These are phyloP conservation scores for Halenospora varia DNA, from an alignment of 495 filamentous ascomycete species.

Conservation along the genomic window DNA sequence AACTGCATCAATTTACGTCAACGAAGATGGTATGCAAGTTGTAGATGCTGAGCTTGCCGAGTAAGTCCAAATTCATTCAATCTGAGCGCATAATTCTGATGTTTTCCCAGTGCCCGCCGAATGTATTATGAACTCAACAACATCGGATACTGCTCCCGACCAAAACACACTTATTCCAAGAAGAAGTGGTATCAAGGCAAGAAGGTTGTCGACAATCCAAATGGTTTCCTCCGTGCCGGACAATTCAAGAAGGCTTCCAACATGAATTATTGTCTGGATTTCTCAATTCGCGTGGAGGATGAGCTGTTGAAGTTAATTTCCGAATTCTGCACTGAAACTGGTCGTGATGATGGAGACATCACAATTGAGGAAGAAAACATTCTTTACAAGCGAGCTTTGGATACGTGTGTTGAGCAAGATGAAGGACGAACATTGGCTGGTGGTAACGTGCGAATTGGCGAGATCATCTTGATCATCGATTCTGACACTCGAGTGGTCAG, in stretches of 20 bases:
- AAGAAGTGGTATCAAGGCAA: slow-evolving; percentile 19
- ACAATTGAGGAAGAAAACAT: slow-evolving; percentile 45
- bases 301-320: slow-evolving; percentile 39
- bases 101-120: slow-evolving; percentile 32
- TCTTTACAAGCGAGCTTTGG: slow-evolving; percentile 44
- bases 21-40: slow-evolving; percentile 66
- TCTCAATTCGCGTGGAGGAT: slow-evolving; percentile 55
- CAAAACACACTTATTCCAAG: slow-evolving; percentile 50
- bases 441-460: slow-evolving; percentile 66
- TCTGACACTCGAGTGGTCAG: slow-evolving; percentile 20
- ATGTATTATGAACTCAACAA: slow-evolving; percentile 61
- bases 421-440: slow-evolving; percentile 60
- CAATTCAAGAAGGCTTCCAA: slow-evolving; percentile 74
- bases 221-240: slow-evolving; percentile 50
- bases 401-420: slow-evolving; percentile 51
- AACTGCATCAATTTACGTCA: slow-evolving; percentile 66
- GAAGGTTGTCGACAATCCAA: slow-evolving; percentile 24
- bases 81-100: background rate
- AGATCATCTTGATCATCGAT: slow-evolving; percentile 52
- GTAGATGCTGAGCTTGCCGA: slow-evolving; percentile 13
- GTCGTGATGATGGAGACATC: slow-evolving; percentile 33
- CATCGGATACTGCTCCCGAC: slow-evolving; percentile 57
- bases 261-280: slow-evolving; percentile 62
- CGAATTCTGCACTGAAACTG: background rate
- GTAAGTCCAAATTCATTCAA: slow-evolving; percentile 6